These are phyloP conservation scores for Nitzschia sp. DNA, from an alignment of 108 stramenopile genomes.

Conservation along the genomic window DNA sequence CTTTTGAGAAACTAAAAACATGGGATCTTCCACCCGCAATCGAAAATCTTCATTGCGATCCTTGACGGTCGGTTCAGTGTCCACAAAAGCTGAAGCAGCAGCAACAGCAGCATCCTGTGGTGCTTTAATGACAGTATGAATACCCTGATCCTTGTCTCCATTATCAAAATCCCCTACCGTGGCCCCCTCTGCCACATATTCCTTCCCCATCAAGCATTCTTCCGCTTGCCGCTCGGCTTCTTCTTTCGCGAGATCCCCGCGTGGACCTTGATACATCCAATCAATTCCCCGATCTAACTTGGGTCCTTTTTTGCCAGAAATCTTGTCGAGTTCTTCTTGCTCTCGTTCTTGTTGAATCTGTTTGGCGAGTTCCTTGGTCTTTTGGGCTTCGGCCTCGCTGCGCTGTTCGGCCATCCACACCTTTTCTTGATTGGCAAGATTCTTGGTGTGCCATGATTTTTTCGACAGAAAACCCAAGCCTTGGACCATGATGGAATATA, in stretches of 20 bases:
- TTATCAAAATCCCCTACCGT: slow-evolving; percentile 64
- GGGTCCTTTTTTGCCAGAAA: slow-evolving; percentile 61
- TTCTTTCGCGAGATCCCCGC: slow-evolving; percentile 47
- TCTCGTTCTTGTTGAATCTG: slow-evolving; percentile 93
- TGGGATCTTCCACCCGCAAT: slow-evolving; percentile 81
- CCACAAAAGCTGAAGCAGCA: background rate
- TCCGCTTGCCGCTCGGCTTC: slow-evolving; percentile 73
- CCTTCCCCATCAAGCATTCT: slow-evolving; percentile 92
- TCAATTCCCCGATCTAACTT: slow-evolving; percentile 83
- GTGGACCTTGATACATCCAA: slow-evolving; percentile 91
- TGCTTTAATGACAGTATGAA: slow-evolving; percentile 42
- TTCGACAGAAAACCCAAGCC: slow-evolving; percentile 92
- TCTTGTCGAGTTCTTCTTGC: slow-evolving; percentile 82
- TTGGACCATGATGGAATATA: slow-evolving; percentile 73
- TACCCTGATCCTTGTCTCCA: slow-evolving; percentile 59
- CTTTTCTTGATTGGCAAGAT: slow-evolving; percentile 92
- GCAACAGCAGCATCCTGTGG: slow-evolving; percentile 1
- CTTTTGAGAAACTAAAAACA: slow-evolving; percentile 71
- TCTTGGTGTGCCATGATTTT: slow-evolving; percentile 95
- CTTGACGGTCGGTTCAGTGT: slow-evolving; percentile 30
- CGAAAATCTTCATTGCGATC: slow-evolving; percentile 80
- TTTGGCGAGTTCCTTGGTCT: slow-evolving; percentile 82
- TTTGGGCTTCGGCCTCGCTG: slow-evolving; percentile 74
- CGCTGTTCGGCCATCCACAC: slow-evolving; percentile 95
- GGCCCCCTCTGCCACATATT: slow-evolving; percentile 57